Evolutionary conservation across 805 yeast genomes (phyloP).

Genomic region (Ogataea trehalophila): DNA sequence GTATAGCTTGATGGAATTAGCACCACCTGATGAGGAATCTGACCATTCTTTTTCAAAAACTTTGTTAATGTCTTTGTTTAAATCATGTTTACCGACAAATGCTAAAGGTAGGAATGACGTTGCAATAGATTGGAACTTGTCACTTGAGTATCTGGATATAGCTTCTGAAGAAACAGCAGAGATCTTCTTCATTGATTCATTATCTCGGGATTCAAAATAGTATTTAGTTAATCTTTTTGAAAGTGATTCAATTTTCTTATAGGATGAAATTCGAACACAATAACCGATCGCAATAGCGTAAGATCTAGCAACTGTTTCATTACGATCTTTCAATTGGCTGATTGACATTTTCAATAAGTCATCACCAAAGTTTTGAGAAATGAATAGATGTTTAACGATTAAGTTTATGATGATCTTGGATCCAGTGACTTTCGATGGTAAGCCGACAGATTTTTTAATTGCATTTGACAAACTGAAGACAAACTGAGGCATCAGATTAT

Average conservation of each 20-base stretch:
- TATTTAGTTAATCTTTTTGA: conserved; percentile 43
- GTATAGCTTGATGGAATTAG: conserved; percentile 64
- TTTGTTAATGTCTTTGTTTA: conserved; percentile 38
- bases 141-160: conserved; percentile 63
- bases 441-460: conserved; percentile 69
- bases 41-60: conserved; percentile 67
- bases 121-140: conserved; percentile 57
- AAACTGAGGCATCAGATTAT: conserved; percentile 41
- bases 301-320: conserved; percentile 65
- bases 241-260: conserved; percentile 49
- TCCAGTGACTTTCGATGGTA: conserved; percentile 88
- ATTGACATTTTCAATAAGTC: conserved; percentile 53
- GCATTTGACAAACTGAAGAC: conserved; percentile 48
- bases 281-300: conserved; percentile 82
- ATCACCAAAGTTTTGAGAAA: conserved; percentile 51
- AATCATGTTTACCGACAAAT: conserved; percentile 72
- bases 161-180: conserved; percentile 62
- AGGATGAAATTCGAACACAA: conserved; percentile 56
- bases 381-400: conserved; percentile 47
- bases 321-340: conserved; percentile 61
- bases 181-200: conserved; percentile 36
- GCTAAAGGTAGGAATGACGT: conserved; percentile 71
- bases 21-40: conserved; percentile 71
- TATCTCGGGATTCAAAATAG: conserved; percentile 55
- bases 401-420: conserved; percentile 66